Evolutionary conservation across 768 basidiomycete species (phyloP), one percentile per base, ranked within the genome.

Genomic region (Xerocomus brunneocitrinus): DNA sequence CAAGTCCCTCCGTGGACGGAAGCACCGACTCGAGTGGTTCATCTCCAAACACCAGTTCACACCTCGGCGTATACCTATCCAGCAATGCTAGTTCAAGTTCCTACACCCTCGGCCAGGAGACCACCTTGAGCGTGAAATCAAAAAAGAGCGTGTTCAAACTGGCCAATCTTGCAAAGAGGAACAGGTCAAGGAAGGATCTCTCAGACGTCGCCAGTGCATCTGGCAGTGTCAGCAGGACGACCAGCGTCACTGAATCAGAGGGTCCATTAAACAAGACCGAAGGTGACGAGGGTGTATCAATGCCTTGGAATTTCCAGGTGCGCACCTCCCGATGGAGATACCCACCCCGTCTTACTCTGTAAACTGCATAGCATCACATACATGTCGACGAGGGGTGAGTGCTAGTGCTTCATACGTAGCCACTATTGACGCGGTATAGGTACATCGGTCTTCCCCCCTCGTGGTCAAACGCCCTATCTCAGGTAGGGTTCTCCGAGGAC

Each of bases 301-400:
- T 73, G 56, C 88, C 88, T 4, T 89, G 83, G 81, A 88, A 88
- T 65, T 87, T 89, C 55, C 84, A 85, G 78, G 85, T 82, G 63
- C 43, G 62, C 47, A 12, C 24, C 2, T 56, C 28, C 57, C 12
- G 13, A 44, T 28, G 1, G 22, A 4, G 30, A 36, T 49, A 0
- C 8, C 22, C 43, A 3, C 40, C 14, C 8, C 9, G 8, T 48
- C 57, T 56, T 8, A 59, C 47, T 28, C 41, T 39, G 47, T 19
- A 31, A 39, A 7, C 43, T 27, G 7, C 42, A n/a, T 42, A 88
- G 86, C 87, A 90, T 63, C 79, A 89, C 62, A 81, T 89, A 32
- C 87, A 90, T 62, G 87, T 89, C 28, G 85, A 89, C 66, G 87
- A 89, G 70, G 82, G 75, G 82, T 86, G 58, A 52, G 79, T 75